A percentile compares a stretch with the other conserved stretches of the same genome.
Evolutionary conservation across 371 early-diverging fungal genomes (phyloP).

Genomic region (Mucor ambiguus): DNA sequence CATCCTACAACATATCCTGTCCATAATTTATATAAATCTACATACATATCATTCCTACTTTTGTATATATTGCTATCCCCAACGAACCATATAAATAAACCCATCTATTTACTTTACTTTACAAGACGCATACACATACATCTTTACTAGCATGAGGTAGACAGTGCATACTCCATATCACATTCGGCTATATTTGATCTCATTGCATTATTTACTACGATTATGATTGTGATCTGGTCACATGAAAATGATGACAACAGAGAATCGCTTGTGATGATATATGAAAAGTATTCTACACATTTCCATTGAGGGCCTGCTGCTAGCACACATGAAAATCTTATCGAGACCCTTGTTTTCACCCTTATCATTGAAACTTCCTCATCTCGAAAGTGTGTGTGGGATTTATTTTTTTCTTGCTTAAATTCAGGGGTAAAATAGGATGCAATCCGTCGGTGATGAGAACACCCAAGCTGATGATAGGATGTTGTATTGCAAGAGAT

Average conservation of each 20-base stretch:
- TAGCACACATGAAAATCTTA: not conserved
- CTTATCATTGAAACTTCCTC: not conserved
- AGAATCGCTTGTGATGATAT: not conserved
- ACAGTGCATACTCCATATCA: not conserved
- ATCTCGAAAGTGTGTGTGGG: not conserved
- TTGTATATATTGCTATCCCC: conserved; percentile 1
- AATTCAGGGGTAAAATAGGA: not conserved
- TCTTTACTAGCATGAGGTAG: not conserved
- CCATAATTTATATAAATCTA: not conserved
- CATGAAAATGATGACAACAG: not conserved
- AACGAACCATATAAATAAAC: not conserved
- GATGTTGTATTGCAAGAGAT: too few relatives aligned
- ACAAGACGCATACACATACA: not conserved
- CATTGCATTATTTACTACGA: conserved; percentile 4
- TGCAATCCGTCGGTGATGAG: not conserved
- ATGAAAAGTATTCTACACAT: not conserved
- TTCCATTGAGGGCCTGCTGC: not conserved
- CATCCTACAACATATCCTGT: not conserved
- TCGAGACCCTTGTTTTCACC: not conserved
- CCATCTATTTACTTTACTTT: not conserved
- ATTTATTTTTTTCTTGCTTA: not conserved
- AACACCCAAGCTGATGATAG: not conserved
- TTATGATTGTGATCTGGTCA: not conserved
- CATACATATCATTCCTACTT: not conserved
- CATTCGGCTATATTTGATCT: not conserved